Base-by-base conservation (phyloP, 1,284 basidiomycete genomes). In the Leccinum angustisporum region DNA sequence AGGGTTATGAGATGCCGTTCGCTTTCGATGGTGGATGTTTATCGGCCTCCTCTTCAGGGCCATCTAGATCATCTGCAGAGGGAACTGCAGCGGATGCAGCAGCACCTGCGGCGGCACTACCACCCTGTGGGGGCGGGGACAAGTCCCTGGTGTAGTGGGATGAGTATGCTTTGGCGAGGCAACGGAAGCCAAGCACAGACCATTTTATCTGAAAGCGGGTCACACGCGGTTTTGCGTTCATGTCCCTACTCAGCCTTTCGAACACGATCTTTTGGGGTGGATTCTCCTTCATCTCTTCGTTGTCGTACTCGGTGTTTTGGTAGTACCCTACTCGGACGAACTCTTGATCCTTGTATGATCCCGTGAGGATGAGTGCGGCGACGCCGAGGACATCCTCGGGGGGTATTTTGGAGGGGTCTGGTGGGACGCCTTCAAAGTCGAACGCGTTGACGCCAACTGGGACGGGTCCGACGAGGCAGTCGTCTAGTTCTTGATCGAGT, bases 291-390 rank as follows among this genome's bases (percentile, higher is more conserved):
- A 95, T 87, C 77, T 94, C 93, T 65, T 96, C 92, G 66, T 91
- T 91, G 75, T 98, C 95, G 75, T 98, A 98, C 74, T 98, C 96
- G 55, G 96, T 98, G 75, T 98, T 97, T 77, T 99, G 97, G 76
- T 99, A 99, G 78, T 99, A 99, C 5, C 97, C 97, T 21, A 99
- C 96, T 48, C 97, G 87, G 43, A 99, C 97, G 76, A 99, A 99
- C 76, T 99, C 97, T 71, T 97, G 95, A 59, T 97, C 95, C 36
- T 86, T 86, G 77, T 97, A 92, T 58, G 92, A 86, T 57, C 92
- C 91, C n/a, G 95, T 94, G 66, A 95, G 83, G 71, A 97, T 94
- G 70, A 97, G 87, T 2, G 95, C 94, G 0, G 94, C 92, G 14
- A 97, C 93, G 46, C 95, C 94, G 1, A 97, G 82, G 14, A 95